Evolutionary conservation across 164 flowering plant species (phyloP), one percentile per base, ranked within the genome.

Genomic region (Aristolochia fimbriata): DNA sequence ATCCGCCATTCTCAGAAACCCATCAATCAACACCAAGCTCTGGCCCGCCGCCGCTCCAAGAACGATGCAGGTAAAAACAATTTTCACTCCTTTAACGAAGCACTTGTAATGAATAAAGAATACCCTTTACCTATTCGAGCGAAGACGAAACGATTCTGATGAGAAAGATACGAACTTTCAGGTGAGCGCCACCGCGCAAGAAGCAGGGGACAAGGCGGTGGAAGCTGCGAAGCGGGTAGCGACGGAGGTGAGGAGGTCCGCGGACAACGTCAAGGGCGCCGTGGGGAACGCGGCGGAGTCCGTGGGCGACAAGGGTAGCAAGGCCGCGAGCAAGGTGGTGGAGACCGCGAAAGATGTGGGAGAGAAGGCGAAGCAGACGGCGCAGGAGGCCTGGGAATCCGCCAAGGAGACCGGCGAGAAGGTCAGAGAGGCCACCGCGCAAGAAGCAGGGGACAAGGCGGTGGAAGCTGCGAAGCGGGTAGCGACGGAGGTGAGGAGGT

Each of bases 331-430:
- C 47, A 62, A 57, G 50, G 67, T 65, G 19, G 61, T 55, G 0
- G 76, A 62, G 43, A 45, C 66, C 51, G 76, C 73, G 6, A 51
- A 62, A 30, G 73, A 63, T 24, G 63, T 63, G 12, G 63, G 67
- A 0, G 84, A 81, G 55, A 78, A 69, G 65, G 77, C 84, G 19
- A 78, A 78, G 75, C 63, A 78, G 67, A 73, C 80, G 15, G 67
- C 66, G 65, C 68, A 78, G 31, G 80, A 65, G 0, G 81, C 81
- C 9, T 78, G 81, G 91, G 87, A 61, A 21, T 65, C 77, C 1
- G 78, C 83, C 5, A 78, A 75, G 68, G 84, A 72, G 15, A 71
- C 80, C 2, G 58, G 77, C 1, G 75, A 80, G 72, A 85, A 81
- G 79, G 61, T 82, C 0, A 82, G 81, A 53, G 84, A 83, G 48